Evolutionary conservation across 305 asterid genomes (phyloP).

Genomic region (Lippia alba): DNA sequence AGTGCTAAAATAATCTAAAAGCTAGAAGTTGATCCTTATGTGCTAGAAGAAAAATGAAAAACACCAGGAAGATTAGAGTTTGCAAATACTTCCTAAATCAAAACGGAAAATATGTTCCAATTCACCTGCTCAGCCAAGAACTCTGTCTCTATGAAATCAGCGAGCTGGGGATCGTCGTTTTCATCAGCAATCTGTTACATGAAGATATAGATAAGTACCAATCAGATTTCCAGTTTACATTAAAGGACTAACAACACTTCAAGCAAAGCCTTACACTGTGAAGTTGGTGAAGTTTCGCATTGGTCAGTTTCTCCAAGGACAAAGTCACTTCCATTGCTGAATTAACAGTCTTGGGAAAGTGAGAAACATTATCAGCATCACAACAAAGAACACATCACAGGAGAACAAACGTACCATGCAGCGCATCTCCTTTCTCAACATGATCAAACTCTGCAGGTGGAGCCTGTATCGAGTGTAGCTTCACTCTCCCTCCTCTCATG

Average conservation of each 20-base stretch:
- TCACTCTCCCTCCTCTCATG: conserved; percentile 84
- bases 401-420: conserved; percentile 56
- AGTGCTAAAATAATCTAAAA: background rate
- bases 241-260: background rate
- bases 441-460: conserved; percentile 72
- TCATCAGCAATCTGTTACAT: conserved; percentile 64
- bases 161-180: conserved; percentile 68
- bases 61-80: too few species aligned
- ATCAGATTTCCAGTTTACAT: background rate
- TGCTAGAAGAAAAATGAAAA: too few species aligned
- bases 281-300: conserved; percentile 66
- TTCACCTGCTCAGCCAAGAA: conserved; percentile 78
- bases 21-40: background rate
- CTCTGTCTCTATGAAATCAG: conserved; percentile 79
- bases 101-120: background rate
- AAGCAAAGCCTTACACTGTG: conserved; percentile 52
- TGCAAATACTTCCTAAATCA: too few species aligned
- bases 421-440: conserved; percentile 82
- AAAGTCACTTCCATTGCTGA: conserved; percentile 89
- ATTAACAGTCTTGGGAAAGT: conserved; percentile 19
- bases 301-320: conserved; percentile 80
- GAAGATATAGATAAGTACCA: background rate
- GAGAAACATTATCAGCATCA: too few species aligned
- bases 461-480: conserved; percentile 47
- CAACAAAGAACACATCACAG: background rate